A percentile compares a stretch with the other conserved stretches of the same genome.
Evolutionary conservation across 768 basidiomycete species (phyloP).

Genomic region (Fibroporia radiculosa): DNA sequence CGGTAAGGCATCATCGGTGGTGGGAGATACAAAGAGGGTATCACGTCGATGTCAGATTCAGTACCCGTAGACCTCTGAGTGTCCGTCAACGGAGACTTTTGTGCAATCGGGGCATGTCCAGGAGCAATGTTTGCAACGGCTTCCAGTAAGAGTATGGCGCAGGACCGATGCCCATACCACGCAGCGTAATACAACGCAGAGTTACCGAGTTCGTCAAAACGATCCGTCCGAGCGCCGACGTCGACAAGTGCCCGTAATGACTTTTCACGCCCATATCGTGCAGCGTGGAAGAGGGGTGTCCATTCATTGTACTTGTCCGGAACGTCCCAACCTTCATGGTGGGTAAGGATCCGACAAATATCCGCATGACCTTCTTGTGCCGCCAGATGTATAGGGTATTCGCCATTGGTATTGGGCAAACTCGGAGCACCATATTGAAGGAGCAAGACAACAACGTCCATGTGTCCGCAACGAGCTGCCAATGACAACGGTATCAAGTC

Average conservation of each 20-base stretch:
- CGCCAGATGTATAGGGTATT: slow-evolving; percentile 94
- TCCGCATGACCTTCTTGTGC: slow-evolving; percentile 85
- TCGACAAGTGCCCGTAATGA: slow-evolving; percentile 76
- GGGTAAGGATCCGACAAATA: slow-evolving; percentile 73
- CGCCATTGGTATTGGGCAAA: slow-evolving; percentile 87
- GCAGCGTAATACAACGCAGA: slow-evolving; percentile 89
- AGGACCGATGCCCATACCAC: slow-evolving; percentile 84
- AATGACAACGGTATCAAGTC: slow-evolving; percentile 85
- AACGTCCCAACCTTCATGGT: slow-evolving; percentile 71
- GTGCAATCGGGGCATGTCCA: slow-evolving; percentile 18
- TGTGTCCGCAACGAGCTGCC: slow-evolving; percentile 85
- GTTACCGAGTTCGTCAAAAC: slow-evolving; percentile 78
- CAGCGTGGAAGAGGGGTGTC: slow-evolving; percentile 95
- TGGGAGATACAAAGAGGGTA: slow-evolving; percentile 90
- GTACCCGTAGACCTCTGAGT: slow-evolving; percentile 21
- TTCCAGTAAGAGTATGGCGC: slow-evolving; percentile 52
- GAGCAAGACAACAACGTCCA: slow-evolving; percentile 72
- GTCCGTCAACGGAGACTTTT: slow-evolving; percentile 15
- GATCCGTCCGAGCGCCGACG: slow-evolving; percentile 70
- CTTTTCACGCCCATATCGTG: slow-evolving; percentile 70
- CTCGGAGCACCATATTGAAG: slow-evolving; percentile 72
- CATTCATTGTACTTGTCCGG: slow-evolving; percentile 98
- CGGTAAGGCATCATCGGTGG: slow-evolving; percentile 98
- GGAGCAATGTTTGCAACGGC: slow-evolving; percentile 19
- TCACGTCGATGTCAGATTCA: slow-evolving; percentile 79